Base-by-base conservation (phyloP, 352 stramenopile species). In the Globisporangium spiculum region DNA sequence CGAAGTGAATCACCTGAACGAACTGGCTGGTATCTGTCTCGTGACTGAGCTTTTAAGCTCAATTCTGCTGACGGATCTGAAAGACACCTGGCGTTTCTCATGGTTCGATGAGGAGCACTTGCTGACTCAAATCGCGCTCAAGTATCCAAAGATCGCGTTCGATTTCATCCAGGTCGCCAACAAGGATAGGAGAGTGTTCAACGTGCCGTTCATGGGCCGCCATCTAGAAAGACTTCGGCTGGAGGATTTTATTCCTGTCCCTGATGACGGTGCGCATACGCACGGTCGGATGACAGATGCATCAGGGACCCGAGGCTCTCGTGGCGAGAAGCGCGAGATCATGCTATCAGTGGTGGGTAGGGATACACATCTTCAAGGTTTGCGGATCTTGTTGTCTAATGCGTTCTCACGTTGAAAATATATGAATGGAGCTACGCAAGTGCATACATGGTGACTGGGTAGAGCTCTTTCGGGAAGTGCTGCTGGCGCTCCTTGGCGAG, bases 401-500 rank as follows among this genome's bases (percentile, higher is more conserved):
- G 14, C n/a, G 16, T 48, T n/a, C 41, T 8, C 41, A 14, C 41
- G 41, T 48, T 48, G 41, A 48, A n/a, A 48, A 48, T 48, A 48
- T n/a, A 48, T 48, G 14, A 32, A 32, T 32, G 27, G 41, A 48
- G 41, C 38, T 70, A 92, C 62, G 81, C 80, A 24, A 95, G 77
- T 16, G 96, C 94, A 68, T 98, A 97, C 88, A 98, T 98, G 72
- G 94, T 94, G 20, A 99, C 97, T 20, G 97, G 94, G 64, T 97
- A 98, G 55, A 99, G 90, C 67, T 98, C 93, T 63, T 92, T 75
- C 5, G 96, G 97, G 72, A 99, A 99, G 71, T 97, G 84, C 24
- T 91, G 74, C 74, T 99, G 95, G 55, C 77, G 82, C 66, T 84
- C 65, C 65, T 96, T 85, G 8, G 78, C 75, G 7, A 98, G 73